phyloP scores from a whole-genome alignment of 257 asterid species.

The Cinchona pubescens region DNA sequence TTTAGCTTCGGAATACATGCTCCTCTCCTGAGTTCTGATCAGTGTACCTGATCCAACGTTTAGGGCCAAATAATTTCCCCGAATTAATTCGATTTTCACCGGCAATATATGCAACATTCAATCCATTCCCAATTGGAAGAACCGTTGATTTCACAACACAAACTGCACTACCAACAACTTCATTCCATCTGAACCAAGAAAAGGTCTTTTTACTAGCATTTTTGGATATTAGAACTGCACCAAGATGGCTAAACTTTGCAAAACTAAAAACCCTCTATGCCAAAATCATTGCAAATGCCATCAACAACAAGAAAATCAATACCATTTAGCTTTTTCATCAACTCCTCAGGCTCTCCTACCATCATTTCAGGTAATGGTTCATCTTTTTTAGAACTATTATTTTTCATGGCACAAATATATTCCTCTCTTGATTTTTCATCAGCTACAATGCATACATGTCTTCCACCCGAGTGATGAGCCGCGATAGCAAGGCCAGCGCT shows the following conservation, averaged over 20 bases:
- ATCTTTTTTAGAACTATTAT: neutral
- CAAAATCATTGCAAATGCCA: conserved; percentile 21
- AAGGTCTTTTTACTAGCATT: conserved; percentile 7
- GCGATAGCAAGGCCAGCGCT: conserved; percentile 36
- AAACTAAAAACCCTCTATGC: conserved; percentile 13
- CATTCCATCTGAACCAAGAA: conserved; percentile 24
- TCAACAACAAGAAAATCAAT: conserved; percentile 37
- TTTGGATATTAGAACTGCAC: conserved; percentile 32
- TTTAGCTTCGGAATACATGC: conserved; percentile 30
- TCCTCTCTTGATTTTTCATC: conserved; percentile 27
- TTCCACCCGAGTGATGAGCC: conserved; percentile 26
- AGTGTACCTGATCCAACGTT: conserved; percentile 29
- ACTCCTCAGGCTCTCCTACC: conserved; percentile 29
- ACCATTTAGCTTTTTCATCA: conserved; percentile 23
- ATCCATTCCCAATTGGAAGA: conserved; percentile 35
- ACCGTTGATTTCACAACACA: conserved; percentile 26
- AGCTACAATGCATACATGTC: conserved; percentile 31
- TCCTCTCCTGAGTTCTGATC: conserved; percentile 36
- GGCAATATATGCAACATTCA: conserved; percentile 30
- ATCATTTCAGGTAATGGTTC: conserved; percentile 29
- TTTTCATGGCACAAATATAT: conserved; percentile 25
- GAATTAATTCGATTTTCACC: neutral
- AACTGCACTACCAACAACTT: conserved; percentile 8
- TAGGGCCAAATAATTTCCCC: neutral
- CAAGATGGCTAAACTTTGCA: conserved; percentile 29